These are phyloP conservation scores for Cynara cardunculus DNA, from an alignment of 129 eudicot species.

Conservation along the genomic window DNA sequence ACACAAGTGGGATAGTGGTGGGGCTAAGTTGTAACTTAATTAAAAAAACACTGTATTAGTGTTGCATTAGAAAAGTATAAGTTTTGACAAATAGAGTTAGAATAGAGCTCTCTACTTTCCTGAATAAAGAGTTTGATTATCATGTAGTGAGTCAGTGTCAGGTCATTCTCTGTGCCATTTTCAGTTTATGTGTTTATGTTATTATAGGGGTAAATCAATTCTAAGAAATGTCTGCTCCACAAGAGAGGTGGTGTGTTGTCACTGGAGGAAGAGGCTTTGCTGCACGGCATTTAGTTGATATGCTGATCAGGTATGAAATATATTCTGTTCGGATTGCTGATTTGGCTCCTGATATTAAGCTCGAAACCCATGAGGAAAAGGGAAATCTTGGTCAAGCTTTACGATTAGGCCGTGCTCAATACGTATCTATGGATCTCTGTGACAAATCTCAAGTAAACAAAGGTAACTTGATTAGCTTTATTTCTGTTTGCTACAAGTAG, in stretches of 20 bases:
- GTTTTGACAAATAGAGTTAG: neutral
- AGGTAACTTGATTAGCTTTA: constrained; percentile 35
- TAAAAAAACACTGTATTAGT: neutral
- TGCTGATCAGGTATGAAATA: constrained; percentile 73
- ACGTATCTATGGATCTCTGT: constrained; percentile 74
- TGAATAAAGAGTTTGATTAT: neutral
- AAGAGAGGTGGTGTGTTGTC: constrained; percentile 90
- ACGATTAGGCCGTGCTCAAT: constrained; percentile 66
- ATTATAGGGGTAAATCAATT: constrained; percentile 10
- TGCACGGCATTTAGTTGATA: constrained; percentile 89
- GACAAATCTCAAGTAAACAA: constrained; percentile 73
- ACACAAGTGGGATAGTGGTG: neutral
- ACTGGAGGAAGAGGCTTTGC: constrained; percentile 98
- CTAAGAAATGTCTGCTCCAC: constrained; percentile 36
- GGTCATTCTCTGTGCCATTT: neutral
- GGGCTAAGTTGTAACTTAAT: neutral
- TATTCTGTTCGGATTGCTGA: constrained; percentile 77
- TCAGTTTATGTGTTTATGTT: neutral
- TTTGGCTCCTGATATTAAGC: constrained; percentile 56
- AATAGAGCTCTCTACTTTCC: neutral
- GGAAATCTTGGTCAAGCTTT: constrained; percentile 72
- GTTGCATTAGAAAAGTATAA: neutral
- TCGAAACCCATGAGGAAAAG: constrained; percentile 58
- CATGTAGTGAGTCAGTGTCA: neutral
- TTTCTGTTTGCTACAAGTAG: neutral